Evolutionary conservation across 169 alveolate genomes (phyloP).

Genomic region (Hepatocystis sp.): DNA sequence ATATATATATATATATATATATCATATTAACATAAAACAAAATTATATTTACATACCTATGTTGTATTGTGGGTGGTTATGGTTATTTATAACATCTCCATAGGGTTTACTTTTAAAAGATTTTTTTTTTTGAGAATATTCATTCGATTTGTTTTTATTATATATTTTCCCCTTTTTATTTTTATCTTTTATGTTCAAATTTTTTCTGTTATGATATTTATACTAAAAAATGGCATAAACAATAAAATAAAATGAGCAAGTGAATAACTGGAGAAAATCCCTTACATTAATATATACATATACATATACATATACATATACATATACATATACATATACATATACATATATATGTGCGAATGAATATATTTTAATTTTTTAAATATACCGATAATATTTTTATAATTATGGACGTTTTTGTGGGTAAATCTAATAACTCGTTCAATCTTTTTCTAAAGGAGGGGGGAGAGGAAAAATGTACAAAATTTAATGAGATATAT

Average conservation of each 20-base stretch:
- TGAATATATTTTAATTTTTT: conserved; percentile 7
- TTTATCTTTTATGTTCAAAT: conserved; percentile 18
- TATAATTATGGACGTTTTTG: conserved; percentile 38
- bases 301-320: background rate
- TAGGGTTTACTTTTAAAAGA: conserved; percentile 27
- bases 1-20: conserved; percentile 1
- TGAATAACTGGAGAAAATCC: no score
- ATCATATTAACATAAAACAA: background rate
- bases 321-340: conserved; percentile 1
- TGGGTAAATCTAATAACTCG: conserved; percentile 42
- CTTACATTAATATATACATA: no score
- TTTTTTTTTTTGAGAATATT: conserved; percentile 22
- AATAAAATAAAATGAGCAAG: background rate
- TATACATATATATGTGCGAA: background rate
- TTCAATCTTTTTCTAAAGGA: conserved; percentile 31
- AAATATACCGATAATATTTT: conserved; percentile 42
- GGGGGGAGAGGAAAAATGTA: conserved; percentile 1
- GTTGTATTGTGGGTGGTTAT: conserved; percentile 24
- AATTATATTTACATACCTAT: conserved; percentile 6
- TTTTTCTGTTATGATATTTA: conserved; percentile 36
- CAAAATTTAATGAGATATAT: background rate
- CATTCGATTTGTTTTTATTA: conserved; percentile 26
- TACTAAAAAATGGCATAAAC: conserved; percentile 11
- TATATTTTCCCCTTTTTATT: conserved; percentile 53
- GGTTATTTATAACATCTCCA: background rate